Evolutionary conservation across 345 rosid species (phyloP), one percentile per base, ranked within the genome.

Genomic region (Cardamine chenopodiifolia): DNA sequence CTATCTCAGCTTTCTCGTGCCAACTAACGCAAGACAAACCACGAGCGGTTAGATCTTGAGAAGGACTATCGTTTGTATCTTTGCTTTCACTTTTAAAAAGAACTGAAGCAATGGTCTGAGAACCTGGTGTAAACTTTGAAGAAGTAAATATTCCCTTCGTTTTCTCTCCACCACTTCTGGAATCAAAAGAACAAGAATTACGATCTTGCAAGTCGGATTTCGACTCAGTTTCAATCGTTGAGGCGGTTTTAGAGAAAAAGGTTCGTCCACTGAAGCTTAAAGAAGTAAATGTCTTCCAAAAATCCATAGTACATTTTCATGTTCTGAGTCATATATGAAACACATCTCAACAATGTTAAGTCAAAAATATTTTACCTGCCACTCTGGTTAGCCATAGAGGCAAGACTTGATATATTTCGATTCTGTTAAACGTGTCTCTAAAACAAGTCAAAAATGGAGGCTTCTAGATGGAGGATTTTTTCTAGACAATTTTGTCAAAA

Each of bases 1-100:
- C 73, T 67, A 85, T 94, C 82, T n/a, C n/a, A n/a, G n/a, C n/a
- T n/a, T n/a, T n/a, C n/a, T 87, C 93, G 57, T 85, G 96, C 98
- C 93, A 88, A 13, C 73, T 80, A 69, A 85, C 82, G 75, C 67
- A 75, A 77, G 86, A 76, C 59, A 87, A 83, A 68, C 80, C 74
- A 50, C 62, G 85, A 64, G 61, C 73, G 54, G 74, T 55, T 67
- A 44, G 68, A 68, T 86, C 85, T 48, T 82, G 82, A 25, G 86
- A 82, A 55, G 81, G 84, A 81, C 65, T 60, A 66, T 74, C 81
- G 71, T 80, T 69, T 28, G 60, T 65, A 40, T 73, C 78, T 67
- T 63, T 79, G 31, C 79, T 78, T 75, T 79, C 78, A 59, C 66
- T 84, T 61, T 75, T 77, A 17, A 76, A 66, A 56, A 82, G 85